phyloP scores from a whole-genome alignment of 257 asterid genomes.

The Plantago ovata region DNA sequence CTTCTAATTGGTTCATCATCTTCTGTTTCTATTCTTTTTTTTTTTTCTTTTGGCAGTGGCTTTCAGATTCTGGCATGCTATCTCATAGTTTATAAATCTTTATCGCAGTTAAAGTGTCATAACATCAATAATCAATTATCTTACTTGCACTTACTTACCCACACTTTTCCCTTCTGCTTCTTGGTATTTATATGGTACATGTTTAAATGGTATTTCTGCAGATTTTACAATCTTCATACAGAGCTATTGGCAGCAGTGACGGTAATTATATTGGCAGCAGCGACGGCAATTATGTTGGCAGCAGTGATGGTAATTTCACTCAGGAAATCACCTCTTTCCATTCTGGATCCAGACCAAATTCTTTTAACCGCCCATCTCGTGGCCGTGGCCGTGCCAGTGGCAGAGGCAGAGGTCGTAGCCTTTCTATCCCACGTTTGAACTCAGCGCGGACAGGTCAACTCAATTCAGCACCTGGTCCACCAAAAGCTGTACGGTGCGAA shows the following conservation, averaged over 20 bases:
- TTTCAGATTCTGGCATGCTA: too few relatives aligned
- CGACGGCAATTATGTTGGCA: too few relatives aligned
- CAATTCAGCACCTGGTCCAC: slow-evolving; percentile 7
- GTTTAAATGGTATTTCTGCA: slow-evolving; percentile 22
- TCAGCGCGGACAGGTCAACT: slow-evolving; percentile 23
- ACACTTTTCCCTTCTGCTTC: neutral
- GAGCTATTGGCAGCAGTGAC: slow-evolving; percentile 27
- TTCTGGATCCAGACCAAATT: slow-evolving; percentile 23
- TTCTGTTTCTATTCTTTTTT: too few relatives aligned
- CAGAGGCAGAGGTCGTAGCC: neutral
- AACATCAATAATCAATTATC: neutral
- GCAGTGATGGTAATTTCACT: slow-evolving; percentile 8
- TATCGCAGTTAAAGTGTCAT: slow-evolving; percentile 1
- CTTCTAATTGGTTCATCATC: too few relatives aligned
- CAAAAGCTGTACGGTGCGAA: slow-evolving; percentile 3
- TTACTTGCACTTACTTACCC: neutral
- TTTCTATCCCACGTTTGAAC: slow-evolving; percentile 17
- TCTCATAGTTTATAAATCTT: too few relatives aligned
- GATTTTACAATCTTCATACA: slow-evolving; percentile 39
- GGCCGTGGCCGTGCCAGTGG: slow-evolving; percentile 22
- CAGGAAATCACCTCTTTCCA: slow-evolving; percentile 30
- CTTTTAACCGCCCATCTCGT: slow-evolving; percentile 20
- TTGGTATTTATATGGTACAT: too few relatives aligned
- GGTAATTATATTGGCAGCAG: slow-evolving; percentile 11
- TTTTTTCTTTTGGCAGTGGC: too few relatives aligned